Evolutionary conservation across 1,284 basidiomycete species (phyloP).

Genomic region (Tranzscheliella williamsii): DNA sequence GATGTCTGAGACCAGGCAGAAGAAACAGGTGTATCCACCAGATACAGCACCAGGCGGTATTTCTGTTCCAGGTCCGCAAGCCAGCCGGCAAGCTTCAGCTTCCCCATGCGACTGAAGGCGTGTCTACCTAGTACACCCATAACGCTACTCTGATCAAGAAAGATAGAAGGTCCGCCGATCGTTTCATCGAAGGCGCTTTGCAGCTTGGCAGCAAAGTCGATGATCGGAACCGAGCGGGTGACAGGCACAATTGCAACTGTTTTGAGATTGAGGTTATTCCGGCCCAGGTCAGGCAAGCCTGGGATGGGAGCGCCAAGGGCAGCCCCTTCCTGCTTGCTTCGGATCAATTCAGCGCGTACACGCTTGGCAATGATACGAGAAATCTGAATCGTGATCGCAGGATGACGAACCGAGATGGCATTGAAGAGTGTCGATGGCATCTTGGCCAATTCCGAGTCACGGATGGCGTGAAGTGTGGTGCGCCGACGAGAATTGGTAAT

Average conservation of each 20-base stretch:
- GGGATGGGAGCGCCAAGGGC: conserved; percentile 42
- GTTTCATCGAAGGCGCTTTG: conserved; percentile 55
- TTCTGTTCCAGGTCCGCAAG: conserved; percentile 58
- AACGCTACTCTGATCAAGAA: conserved; percentile 56
- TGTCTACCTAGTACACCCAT: conserved; percentile 58
- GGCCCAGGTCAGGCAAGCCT: conserved; percentile 63
- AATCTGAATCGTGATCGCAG: conserved; percentile 93
- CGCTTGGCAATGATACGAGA: conserved; percentile 89
- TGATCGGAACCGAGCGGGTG: conserved; percentile 63
- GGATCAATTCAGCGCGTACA: conserved; percentile 75
- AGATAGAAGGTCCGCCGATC: conserved; percentile 51
- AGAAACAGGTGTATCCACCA: conserved; percentile 58
- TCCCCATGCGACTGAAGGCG: conserved; percentile 60
- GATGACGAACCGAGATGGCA: conserved; percentile 79
- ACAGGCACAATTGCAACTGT: conserved; percentile 77
- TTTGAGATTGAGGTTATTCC: conserved; percentile 88
- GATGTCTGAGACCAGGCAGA: conserved; percentile 59
- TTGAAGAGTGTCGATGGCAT: conserved; percentile 98
- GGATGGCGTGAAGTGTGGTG: conserved; percentile 93
- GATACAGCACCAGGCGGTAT: conserved; percentile 57
- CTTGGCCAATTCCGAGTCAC: conserved; percentile 94
- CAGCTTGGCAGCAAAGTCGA: conserved; percentile 55
- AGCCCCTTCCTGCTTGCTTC: conserved; percentile 33
- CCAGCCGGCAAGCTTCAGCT: conserved; percentile 60
- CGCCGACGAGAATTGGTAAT: conserved; percentile 87